A percentile compares a stretch with the other conserved stretches of the same genome.
Conservation (phyloP, 352 stramenopile genomes). For the Pythium phragmitis region DNA sequence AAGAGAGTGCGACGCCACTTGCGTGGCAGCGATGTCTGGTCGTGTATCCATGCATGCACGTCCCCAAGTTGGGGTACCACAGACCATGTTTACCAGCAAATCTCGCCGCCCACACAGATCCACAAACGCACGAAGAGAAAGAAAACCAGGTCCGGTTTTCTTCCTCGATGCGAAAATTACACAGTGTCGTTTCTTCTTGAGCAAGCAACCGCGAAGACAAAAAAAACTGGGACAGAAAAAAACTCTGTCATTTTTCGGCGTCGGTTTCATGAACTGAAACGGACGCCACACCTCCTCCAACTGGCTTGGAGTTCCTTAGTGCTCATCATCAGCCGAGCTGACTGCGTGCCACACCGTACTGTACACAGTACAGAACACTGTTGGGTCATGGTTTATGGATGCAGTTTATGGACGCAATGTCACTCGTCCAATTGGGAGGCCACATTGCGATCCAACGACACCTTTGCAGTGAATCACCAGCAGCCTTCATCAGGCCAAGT, state of each 20-base stretch:
- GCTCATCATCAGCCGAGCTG: neutral
- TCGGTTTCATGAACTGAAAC: constrained; percentile 3
- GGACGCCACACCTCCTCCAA: constrained; percentile 6
- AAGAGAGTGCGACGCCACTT: constrained; percentile 7
- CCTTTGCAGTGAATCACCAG: too few species aligned
- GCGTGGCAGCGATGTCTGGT: neutral
- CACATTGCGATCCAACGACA: too few species aligned
- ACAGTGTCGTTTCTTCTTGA: neutral
- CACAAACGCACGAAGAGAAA: constrained; percentile 2
- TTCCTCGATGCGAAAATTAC: neutral
- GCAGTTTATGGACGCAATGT: neutral
- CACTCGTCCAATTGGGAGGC: too few species aligned
- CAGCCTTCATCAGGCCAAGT: too few species aligned
- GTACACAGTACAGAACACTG: neutral
- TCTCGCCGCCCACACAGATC: neutral
- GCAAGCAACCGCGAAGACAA: neutral
- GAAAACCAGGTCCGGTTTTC: neutral
- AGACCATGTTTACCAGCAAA: neutral
- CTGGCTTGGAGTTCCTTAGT: constrained; percentile 5
- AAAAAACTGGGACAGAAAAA: neutral
- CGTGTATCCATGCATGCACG: neutral
- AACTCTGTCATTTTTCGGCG: neutral
- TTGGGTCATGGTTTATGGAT: neutral
- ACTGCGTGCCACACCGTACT: neutral
- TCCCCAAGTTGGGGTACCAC: neutral